Evolutionary conservation across 139 green algal species (phyloP).

Genomic region (Spirogloea muscicola): DNA sequence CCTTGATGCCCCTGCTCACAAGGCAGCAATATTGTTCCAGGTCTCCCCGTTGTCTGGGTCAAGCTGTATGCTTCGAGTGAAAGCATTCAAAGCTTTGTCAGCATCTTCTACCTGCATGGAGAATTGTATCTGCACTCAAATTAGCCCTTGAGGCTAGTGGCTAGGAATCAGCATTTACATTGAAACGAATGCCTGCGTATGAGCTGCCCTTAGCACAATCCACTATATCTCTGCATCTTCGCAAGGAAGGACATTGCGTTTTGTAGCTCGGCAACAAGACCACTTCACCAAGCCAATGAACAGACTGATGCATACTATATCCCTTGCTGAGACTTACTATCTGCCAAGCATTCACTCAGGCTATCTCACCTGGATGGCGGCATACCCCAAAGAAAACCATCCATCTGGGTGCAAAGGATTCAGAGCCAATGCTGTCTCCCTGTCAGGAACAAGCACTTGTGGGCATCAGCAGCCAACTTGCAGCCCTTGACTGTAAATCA

Average conservation of each 20-base stretch:
- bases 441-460: too few relatives aligned
- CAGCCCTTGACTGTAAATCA: background rate
- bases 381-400: constrained; percentile 81
- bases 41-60: constrained; percentile 81
- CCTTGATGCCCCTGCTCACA: too few relatives aligned
- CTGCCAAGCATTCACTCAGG: background rate
- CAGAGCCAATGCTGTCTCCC: constrained; percentile 69
- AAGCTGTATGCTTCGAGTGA: constrained; percentile 73
- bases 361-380: constrained; percentile 18
- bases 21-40: constrained; percentile 91
- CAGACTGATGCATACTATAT: too few relatives aligned
- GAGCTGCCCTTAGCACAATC: too few relatives aligned
- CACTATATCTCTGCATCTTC: too few relatives aligned
- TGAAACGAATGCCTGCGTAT: too few relatives aligned
- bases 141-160: background rate
- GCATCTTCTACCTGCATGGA: background rate
- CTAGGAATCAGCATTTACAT: background rate
- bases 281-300: too few relatives aligned
- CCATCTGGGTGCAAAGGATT: constrained; percentile 78
- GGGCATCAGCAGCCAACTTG: background rate
- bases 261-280: too few relatives aligned
- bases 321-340: background rate
- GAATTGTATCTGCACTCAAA: background rate
- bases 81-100: constrained; percentile 58
- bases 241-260: too few relatives aligned